These are phyloP conservation scores for Lepidium didymum DNA, from an alignment of 345 rosid genomes.

Conservation along the genomic window DNA sequence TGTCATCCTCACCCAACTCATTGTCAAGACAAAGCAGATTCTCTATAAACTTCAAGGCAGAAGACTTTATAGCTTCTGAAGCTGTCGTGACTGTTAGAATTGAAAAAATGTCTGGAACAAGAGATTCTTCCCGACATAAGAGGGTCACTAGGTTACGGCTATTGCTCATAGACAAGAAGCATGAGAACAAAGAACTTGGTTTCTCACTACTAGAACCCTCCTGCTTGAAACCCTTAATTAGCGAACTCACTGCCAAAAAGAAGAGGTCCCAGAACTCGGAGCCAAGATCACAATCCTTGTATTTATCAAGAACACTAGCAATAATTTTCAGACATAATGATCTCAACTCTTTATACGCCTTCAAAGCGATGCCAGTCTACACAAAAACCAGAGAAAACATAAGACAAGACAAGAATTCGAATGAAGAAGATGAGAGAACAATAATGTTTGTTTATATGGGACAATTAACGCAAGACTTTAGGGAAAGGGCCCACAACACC, in stretches of 20 bases:
- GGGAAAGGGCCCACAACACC: background rate
- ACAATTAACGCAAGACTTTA: background rate
- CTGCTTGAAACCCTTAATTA: conserved; percentile 69
- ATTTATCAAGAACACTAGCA: conserved; percentile 62
- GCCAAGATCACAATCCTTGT: conserved; percentile 71
- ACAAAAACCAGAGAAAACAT: background rate
- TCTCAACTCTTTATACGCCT: conserved; percentile 73
- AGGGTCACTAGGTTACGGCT: conserved; percentile 53
- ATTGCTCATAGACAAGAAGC: conserved; percentile 92
- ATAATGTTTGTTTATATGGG: background rate
- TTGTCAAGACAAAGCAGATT: conserved; percentile 67
- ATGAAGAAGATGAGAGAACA: background rate
- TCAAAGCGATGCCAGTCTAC: conserved; percentile 47
- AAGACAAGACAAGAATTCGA: background rate
- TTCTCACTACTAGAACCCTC: conserved; percentile 94
- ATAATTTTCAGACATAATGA: conserved; percentile 73
- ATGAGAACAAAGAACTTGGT: conserved; percentile 82
- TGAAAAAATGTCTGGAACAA: conserved; percentile 69
- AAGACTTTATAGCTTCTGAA: conserved; percentile 68
- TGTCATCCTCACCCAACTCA: conserved; percentile 46
- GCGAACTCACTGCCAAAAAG: conserved; percentile 63
- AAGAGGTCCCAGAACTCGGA: conserved; percentile 77
- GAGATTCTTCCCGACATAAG: conserved; percentile 55
- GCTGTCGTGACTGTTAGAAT: conserved; percentile 62
- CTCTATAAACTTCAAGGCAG: conserved; percentile 66